A percentile compares a stretch with the other conserved stretches of the same genome.
Evolutionary conservation across 2,329 filamentous ascomycete genomes (phyloP).

Genomic region (Diplocarpon mali): DNA sequence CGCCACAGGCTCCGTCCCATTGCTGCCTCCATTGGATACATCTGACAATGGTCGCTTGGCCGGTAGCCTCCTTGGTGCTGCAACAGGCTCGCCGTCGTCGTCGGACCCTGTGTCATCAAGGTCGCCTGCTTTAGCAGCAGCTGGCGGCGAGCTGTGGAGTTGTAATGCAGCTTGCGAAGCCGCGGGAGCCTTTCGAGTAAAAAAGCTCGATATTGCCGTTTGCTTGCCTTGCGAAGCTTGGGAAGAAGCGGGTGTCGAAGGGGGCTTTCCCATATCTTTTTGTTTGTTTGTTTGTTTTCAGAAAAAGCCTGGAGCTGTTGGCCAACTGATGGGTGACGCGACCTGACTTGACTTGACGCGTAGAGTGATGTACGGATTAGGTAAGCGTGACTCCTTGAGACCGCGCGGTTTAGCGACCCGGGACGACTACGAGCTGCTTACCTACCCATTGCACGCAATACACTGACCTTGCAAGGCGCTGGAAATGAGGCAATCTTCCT

Average conservation of each 20-base stretch:
- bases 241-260: slow-evolving; percentile 7
- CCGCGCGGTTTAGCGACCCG: no score
- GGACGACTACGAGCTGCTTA: no score
- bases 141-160: slow-evolving; percentile 13
- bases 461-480: no score
- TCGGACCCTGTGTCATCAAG: slow-evolving; percentile 24
- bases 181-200: slow-evolving; percentile 46
- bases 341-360: no score
- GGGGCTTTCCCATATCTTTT: slow-evolving; percentile 20
- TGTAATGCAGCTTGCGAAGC: slow-evolving; percentile 26
- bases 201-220: slow-evolving; percentile 78
- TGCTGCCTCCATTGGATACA: slow-evolving; percentile 37
- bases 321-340: no score
- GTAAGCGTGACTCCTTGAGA: no score
- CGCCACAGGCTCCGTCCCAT: slow-evolving; percentile 25
- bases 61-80: slow-evolving; percentile 12
- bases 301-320: no score
- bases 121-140: slow-evolving; percentile 16
- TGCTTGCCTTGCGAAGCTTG: slow-evolving; percentile 35
- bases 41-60: slow-evolving; percentile 42
- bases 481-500: no score
- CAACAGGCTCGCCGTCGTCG: slow-evolving; percentile 13
- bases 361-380: no score
- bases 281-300: no score
- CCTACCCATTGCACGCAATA: no score